Evolutionary conservation across 208 protist genomes (phyloP).

Genomic region (Acanthamoeba sp.): DNA sequence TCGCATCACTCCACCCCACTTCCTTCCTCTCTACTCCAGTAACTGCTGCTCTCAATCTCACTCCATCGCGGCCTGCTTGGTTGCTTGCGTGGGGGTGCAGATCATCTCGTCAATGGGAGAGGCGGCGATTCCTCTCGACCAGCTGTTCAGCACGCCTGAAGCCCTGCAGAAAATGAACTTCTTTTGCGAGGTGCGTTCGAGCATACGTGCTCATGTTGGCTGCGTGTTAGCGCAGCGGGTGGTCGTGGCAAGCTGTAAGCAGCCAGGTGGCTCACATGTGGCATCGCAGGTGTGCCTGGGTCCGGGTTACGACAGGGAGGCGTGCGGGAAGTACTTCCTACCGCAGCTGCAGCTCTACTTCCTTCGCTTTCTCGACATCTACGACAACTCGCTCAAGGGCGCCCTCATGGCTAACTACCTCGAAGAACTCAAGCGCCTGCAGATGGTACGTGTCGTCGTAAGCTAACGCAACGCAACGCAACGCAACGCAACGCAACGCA

Average conservation of each 20-base stretch:
- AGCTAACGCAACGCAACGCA: background rate
- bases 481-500: background rate
- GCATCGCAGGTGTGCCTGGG: constrained; percentile 41
- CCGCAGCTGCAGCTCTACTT: constrained; percentile 69
- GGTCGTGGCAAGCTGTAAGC: too few relatives aligned
- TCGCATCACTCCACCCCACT: too few relatives aligned
- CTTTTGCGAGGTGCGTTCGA: constrained; percentile 65
- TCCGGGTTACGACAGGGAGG: constrained; percentile 2
- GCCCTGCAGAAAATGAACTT: constrained; percentile 58
- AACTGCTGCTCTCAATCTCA: too few relatives aligned
- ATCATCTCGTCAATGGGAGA: constrained; percentile 17
- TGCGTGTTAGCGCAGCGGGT: background rate
- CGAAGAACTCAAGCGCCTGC: constrained; percentile 43
- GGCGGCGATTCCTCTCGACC: background rate
- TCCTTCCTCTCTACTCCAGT: too few relatives aligned
- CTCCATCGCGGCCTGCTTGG: background rate
- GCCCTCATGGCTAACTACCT: constrained; percentile 15
- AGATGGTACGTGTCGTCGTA: constrained; percentile 35
- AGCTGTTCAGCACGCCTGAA: constrained; percentile 25
- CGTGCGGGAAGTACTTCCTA: constrained; percentile 60
- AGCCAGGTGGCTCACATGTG: too few relatives aligned
- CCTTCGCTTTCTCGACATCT: constrained; percentile 72
- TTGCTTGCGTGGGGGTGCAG: background rate
- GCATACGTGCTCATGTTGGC: too few relatives aligned
- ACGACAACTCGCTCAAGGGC: constrained; percentile 64